Evolutionary conservation across 176 grass and related monocot genomes (phyloP).

Genomic region (Otatea glauca): DNA sequence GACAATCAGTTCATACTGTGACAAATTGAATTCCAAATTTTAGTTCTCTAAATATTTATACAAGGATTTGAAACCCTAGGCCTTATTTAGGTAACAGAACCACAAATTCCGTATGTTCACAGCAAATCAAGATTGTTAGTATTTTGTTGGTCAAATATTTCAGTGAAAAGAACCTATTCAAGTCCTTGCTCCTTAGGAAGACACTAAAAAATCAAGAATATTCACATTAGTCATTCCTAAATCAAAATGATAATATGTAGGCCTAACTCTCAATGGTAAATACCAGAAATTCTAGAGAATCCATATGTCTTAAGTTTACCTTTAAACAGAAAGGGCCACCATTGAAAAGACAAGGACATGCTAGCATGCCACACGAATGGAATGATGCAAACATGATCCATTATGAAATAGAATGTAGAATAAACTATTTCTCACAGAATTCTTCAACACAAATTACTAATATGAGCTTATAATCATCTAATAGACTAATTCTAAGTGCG

Average conservation of each 20-base stretch:
- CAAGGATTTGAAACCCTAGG: not conserved
- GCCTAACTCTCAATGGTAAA: not conserved
- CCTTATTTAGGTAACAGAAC: not conserved
- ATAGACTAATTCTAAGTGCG: not conserved
- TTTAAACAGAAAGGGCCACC: not conserved
- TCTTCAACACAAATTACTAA: not conserved
- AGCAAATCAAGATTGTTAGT: not conserved
- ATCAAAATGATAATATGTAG: not conserved
- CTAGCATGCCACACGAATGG: not conserved
- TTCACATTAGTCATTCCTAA: not conserved
- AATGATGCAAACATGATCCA: not conserved
- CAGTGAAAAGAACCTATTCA: not conserved
- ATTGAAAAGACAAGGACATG: not conserved
- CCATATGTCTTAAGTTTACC: not conserved
- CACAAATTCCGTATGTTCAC: not conserved
- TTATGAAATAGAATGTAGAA: constrained; percentile 2
- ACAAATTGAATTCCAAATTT: not conserved
- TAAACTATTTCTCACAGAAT: not conserved
- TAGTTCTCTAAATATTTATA: not conserved
- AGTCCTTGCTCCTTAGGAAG: not conserved
- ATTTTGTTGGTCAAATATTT: not conserved
- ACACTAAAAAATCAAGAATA: not conserved
- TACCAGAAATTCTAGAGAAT: not conserved
- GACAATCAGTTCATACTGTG: not conserved
- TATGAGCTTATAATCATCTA: not conserved